Evolutionary conservation across 305 asterid genomes (phyloP), one percentile per base, ranked within the genome.

Genomic region (Fraxinus xanthoxyloides): DNA sequence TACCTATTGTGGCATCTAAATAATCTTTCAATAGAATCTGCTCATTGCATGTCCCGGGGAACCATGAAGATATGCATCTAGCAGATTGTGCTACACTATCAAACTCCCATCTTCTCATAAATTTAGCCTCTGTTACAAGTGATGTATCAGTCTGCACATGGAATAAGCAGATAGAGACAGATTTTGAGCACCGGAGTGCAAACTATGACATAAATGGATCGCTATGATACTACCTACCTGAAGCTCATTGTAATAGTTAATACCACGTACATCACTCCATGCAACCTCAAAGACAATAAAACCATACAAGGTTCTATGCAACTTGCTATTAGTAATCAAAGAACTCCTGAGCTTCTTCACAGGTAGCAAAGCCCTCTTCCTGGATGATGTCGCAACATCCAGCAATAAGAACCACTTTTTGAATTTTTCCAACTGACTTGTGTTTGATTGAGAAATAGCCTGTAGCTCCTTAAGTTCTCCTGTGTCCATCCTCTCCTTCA

Each of bases 41-140:
- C 81, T 97, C 99, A 19, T 82, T 30, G 77, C 2, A 75, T 73
- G 97, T 88, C 82, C 99, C 99, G 4, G 94, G 94, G 86, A 92
- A 96, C 99, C 99, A 96, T 43, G 90, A 85, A 63, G 90, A 80
- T 83, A 94, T 86, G 84, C 87, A 90, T 80, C 87, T 83, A 59
- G 90, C 90, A 82, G 98, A 98, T 79, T 94, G 97, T 56, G 91
- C 81, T 84, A 94, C 84, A 84, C 97, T 94, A 82, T 97, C 99
- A 72, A 97, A 97, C 86, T 94, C 98, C 99, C 98, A 97, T 89
- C 98, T 89, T 85, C 92, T 93, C 99, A 94, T 93, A 81, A 88
- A 84, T 89, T 92, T 96, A 82, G 98, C 85, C 90, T 96, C 99
- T 31, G 92, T 85, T 75, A 95, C 98, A 83, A 96, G 95, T 76